Base-by-base conservation (phyloP, 2,329 filamentous ascomycete genomes). In the Botrytis deweyae region DNA sequence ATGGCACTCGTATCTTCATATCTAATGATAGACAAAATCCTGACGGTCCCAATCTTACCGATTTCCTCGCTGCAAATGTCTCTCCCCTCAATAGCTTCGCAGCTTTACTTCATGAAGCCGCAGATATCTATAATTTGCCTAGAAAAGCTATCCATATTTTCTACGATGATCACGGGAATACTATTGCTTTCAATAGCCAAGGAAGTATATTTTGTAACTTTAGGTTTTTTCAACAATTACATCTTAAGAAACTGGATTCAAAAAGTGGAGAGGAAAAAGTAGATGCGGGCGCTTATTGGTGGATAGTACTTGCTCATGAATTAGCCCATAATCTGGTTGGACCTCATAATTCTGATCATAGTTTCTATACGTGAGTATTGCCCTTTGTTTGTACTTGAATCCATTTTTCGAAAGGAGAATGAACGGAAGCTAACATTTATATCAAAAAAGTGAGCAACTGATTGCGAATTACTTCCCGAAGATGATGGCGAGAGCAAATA, bases 191-290 rank as follows among this genome's bases (percentile, higher is more conserved):
- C 86, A 99, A 99, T 81, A 88, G 89, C 14, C 89, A 87, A 58
- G 95, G 95, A 55, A 93, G 92, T 79, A 88, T 99, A 44, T 99
- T 98, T 84, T 98, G 94, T 86, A 99, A 99, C 80, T 88, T 97
- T 76, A 88, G 93, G 29, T 97, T 93, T 85, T 98, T 95, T 82
- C 83, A 92, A 75, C 90, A 95, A 79, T 83, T 98, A 46, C 95
- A 98, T 80, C 85, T 89, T 63, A 79, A 84, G 22, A 82, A 85
- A 76, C 82, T 89, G 66, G 80, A 78, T 75, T 77, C 76, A 67
- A 83, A 73, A 67, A 81, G 36, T 62, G 77, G 81, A 3, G 83
- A 86, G 72, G 88, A 85, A 25, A 89, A 85, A 80, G 86, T 89
- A 6, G 92, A 96, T 75, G 93, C 93, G 4, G 85, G 90, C 73